Conservation (phyloP, 2,329 filamentous ascomycete genomes). For the Botryosphaeria dothidea region DNA sequence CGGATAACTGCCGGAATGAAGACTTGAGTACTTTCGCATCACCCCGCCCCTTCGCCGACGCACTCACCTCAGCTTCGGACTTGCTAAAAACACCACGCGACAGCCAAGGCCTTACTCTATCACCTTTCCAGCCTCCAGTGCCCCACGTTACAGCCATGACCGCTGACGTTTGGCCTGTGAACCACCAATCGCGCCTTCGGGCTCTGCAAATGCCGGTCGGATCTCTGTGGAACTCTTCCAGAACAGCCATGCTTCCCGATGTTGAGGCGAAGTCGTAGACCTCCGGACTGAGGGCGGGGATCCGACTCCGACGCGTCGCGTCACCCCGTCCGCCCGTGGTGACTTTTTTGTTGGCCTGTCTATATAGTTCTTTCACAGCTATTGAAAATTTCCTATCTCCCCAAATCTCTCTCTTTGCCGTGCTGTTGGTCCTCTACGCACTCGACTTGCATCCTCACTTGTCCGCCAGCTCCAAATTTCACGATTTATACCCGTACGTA, state of each 20-base stretch:
- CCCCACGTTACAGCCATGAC: not conserved
- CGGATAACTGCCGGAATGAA: not conserved
- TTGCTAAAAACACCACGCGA: constrained; percentile 11
- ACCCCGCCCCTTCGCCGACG: constrained; percentile 1
- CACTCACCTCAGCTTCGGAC: constrained; percentile 15
- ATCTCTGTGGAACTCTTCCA: constrained; percentile 4
- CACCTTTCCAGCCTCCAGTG: not conserved
- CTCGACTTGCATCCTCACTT: not conserved
- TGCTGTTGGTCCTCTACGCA: not conserved
- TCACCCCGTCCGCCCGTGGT: not conserved
- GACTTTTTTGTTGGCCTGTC: not conserved
- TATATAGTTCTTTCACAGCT: not conserved
- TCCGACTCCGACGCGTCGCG: constrained; percentile 13
- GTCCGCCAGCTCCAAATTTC: not conserved
- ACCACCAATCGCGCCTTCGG: not conserved
- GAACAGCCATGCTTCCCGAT: not conserved
- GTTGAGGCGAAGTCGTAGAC: not conserved
- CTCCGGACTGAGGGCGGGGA: constrained; percentile 12
- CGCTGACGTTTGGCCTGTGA: not conserved
- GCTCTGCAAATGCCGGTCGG: not conserved
- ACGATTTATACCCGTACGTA: constrained; percentile 1
- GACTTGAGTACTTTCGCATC: not conserved
- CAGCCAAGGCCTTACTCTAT: not conserved
- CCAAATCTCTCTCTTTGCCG: too few relatives aligned
- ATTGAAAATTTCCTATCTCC: not conserved